Conservation (phyloP, 1,139 yeast species). For the Protomyces inouyei region DNA sequence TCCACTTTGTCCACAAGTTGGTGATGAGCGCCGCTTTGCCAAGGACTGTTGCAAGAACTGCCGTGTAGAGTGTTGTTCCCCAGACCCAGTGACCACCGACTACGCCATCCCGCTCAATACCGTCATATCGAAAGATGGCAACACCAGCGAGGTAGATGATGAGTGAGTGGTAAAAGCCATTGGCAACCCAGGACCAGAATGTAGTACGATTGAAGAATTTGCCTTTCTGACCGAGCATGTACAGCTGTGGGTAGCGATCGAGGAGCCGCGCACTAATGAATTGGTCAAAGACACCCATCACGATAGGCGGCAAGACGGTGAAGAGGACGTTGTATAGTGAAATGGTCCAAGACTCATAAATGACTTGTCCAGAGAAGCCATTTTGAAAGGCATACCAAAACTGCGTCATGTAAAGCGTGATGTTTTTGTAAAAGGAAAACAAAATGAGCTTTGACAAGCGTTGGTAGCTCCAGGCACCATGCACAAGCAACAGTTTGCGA, state of each 20-base stretch:
- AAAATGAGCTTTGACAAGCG: slow-evolving; percentile 86
- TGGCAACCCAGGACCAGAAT: slow-evolving; percentile 96
- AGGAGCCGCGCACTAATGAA: slow-evolving; percentile 85
- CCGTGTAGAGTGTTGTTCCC: slow-evolving; percentile 87
- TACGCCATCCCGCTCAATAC: slow-evolving; percentile 53
- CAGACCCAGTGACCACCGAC: slow-evolving; percentile 90
- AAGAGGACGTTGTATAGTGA: slow-evolving; percentile 94
- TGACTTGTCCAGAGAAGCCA: slow-evolving; percentile 91
- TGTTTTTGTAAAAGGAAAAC: slow-evolving; percentile 92
- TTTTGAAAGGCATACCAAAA: slow-evolving; percentile 95
- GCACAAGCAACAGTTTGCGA: slow-evolving; percentile 77
- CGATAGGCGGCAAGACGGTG: slow-evolving; percentile 93
- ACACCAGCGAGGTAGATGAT: slow-evolving; percentile 70
- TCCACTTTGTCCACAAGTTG: slow-evolving; percentile 91
- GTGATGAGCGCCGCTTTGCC: slow-evolving; percentile 94
- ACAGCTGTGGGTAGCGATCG: slow-evolving; percentile 87
- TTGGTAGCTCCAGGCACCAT: slow-evolving; percentile 97
- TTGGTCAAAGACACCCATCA: slow-evolving; percentile 93
- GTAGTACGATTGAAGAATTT: slow-evolving; percentile 83
- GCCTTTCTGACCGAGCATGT: slow-evolving; percentile 82
- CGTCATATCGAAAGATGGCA: slow-evolving; percentile 59
- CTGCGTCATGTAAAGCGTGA: slow-evolving; percentile 93
- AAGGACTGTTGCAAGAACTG: slow-evolving; percentile 80
- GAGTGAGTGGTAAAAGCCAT: slow-evolving; percentile 92
- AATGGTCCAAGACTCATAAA: slow-evolving; percentile 96